A percentile compares a stretch with the other conserved stretches of the same genome.
Evolutionary conservation across 805 yeast species (phyloP).

Genomic region (Wickerhamiella hasegawae): DNA sequence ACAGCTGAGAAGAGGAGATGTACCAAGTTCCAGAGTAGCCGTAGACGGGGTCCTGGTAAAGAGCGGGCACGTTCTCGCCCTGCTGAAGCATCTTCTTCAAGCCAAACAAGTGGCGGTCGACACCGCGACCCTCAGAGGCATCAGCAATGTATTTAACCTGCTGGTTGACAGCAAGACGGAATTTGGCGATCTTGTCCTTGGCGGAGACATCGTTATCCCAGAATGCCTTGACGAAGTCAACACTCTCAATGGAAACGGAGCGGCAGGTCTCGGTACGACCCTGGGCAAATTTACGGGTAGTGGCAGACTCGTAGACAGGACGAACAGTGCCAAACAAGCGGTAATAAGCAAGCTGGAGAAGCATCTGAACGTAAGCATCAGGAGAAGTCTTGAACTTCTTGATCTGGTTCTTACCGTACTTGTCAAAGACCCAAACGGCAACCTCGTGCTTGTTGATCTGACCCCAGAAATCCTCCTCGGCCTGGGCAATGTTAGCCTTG

Average conservation of each 20-base stretch:
- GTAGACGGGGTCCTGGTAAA: slow-evolving; percentile 64
- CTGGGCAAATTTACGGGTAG: slow-evolving; percentile 72
- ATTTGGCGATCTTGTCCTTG: slow-evolving; percentile 46
- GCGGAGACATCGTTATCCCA: slow-evolving; percentile 33
- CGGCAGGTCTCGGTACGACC: slow-evolving; percentile 95
- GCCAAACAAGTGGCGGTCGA: slow-evolving; percentile 89
- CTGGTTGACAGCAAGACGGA: slow-evolving; percentile 54
- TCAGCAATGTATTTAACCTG: slow-evolving; percentile 59
- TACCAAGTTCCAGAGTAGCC: slow-evolving; percentile 72
- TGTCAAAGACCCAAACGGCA: slow-evolving; percentile 63
- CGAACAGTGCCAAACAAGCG: slow-evolving; percentile 63
- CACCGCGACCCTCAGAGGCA: slow-evolving; percentile 78
- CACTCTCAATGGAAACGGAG: slow-evolving; percentile 57
- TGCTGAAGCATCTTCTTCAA: slow-evolving; percentile 51
- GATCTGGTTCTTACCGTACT: slow-evolving; percentile 74
- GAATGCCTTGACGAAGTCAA: slow-evolving; percentile 61
- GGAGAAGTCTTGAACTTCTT: slow-evolving; percentile 79
- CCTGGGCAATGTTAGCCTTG: slow-evolving; percentile 35
- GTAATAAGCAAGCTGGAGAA: slow-evolving; percentile 82
- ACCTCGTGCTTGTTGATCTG: slow-evolving; percentile 56
- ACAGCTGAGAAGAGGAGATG: slow-evolving; percentile 76
- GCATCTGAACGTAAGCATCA: slow-evolving; percentile 82
- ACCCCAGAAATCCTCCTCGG: slow-evolving; percentile 38
- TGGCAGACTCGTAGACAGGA: slow-evolving; percentile 93
- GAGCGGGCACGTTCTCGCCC: slow-evolving; percentile 42